Evolutionary conservation across 2,329 filamentous ascomycete genomes (phyloP).

Genomic region (Aureobasidium sp.): DNA sequence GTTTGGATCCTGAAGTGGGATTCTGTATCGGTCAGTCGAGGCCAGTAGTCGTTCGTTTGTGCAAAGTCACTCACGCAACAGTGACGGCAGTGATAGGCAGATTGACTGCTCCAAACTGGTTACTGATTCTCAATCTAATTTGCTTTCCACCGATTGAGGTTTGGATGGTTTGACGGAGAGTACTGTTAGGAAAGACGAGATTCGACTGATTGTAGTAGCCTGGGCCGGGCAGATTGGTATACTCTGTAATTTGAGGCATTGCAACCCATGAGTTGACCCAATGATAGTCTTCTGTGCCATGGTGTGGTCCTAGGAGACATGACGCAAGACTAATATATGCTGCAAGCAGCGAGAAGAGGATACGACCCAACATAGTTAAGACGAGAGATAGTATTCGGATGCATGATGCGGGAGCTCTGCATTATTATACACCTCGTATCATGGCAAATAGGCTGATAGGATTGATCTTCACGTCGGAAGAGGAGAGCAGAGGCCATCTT

Average conservation of each 20-base stretch:
- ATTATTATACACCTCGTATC: background rate
- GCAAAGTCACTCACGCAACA: background rate
- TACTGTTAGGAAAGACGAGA: background rate
- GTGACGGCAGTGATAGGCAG: background rate
- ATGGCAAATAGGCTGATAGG: background rate
- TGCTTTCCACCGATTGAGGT: background rate
- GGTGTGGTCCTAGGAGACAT: background rate
- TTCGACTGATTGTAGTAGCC: background rate
- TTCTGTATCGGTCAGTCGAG: background rate
- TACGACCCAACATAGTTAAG: background rate
- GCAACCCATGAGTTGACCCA: background rate
- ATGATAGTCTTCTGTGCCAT: background rate
- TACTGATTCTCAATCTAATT: background rate
- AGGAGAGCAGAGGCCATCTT: background rate
- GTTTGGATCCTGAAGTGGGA: background rate
- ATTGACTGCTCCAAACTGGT: background rate
- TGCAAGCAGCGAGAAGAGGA: background rate
- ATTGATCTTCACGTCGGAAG: background rate
- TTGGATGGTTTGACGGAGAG: background rate
- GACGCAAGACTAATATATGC: background rate
- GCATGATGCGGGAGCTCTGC: too few species aligned
- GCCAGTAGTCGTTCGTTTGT: background rate
- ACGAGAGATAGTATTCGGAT: background rate
- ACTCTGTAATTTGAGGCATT: background rate
- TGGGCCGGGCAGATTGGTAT: background rate